Evolutionary conservation across 2,329 filamentous ascomycete genomes (phyloP).

Genomic region (Penicillium sp.): DNA sequence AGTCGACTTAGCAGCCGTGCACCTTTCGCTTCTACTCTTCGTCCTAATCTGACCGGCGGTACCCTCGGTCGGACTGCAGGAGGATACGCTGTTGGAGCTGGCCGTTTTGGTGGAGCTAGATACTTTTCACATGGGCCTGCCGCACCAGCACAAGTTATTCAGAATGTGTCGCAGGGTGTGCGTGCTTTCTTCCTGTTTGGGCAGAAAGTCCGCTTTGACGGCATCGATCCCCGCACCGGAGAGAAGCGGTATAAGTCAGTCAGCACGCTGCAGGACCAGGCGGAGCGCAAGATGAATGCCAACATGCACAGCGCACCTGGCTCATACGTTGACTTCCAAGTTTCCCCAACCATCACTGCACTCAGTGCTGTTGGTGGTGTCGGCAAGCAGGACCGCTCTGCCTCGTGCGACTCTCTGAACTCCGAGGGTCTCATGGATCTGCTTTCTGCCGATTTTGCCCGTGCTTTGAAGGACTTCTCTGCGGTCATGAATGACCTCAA

Average conservation of each 20-base stretch:
- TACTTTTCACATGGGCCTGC: constrained; percentile 90
- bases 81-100: constrained; percentile 76
- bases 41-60: constrained; percentile 88
- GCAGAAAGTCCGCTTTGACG: constrained; percentile 83
- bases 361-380: constrained; percentile 63
- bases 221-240: constrained; percentile 64
- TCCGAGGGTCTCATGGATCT: constrained; percentile 80
- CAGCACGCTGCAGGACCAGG: constrained; percentile 71
- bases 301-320: constrained; percentile 59
- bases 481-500: constrained; percentile 78
- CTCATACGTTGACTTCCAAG: constrained; percentile 81
- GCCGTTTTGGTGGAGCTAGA: constrained; percentile 67
- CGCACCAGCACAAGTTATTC: constrained; percentile 82
- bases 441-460: constrained; percentile 82
- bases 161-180: constrained; percentile 92
- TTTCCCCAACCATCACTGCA: constrained; percentile 87
- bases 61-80: constrained; percentile 80
- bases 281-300: constrained; percentile 63
- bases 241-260: constrained; percentile 77
- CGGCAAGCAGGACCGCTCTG: constrained; percentile 26
- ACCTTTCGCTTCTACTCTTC: constrained; percentile 83
- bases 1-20: constrained; percentile 68
- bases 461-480: constrained; percentile 78
- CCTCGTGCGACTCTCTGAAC: constrained; percentile 62
- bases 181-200: constrained; percentile 91